Evolutionary conservation across 805 yeast genomes (phyloP), one percentile per base, ranked within the genome.

Genomic region (Candida pseudofarinosa): DNA sequence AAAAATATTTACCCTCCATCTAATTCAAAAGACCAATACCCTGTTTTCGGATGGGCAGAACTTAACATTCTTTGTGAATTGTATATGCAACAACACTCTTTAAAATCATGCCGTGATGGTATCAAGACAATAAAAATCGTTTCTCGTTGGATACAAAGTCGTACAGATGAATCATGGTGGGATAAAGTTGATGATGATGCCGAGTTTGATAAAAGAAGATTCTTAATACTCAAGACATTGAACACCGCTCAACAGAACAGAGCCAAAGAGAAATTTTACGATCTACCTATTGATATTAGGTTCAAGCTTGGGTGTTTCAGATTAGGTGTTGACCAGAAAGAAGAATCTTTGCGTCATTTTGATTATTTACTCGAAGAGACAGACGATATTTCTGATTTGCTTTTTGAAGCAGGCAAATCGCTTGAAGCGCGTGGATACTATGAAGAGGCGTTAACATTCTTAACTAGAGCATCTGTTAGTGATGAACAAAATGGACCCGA

Each of bases 241-340:
- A 71, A 52, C 54, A 34, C 35, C 20, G 16, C 45, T 30, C 39
- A 39, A 39, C 42, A 48, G 31, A 49, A 44, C 4, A 38, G 42
- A 5, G 55, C 59, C 12, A 46, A 44, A 46, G 44, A 45, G 26
- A 56, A 54, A 35, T 47, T 44, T 13, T 79, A 63, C 50, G 61
- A 73, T 6, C 62, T 93, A 16, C 98, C 98, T 1, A 80, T 90
- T 37, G 98, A 91, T 65, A 86, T 93, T 19, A 65, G 98, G 42
- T 82, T 81, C 23, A 87, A 93, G 60, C 59, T 93, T 18, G 95
- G 96, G 0, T 61, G 81, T 8, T 71, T 87, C 38, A 73, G 99
- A 45, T 64, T 93, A 26, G 79, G 81, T 42, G 63, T 79, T 31
- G 81, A 79, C 40, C 73, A 83, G 35, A 67, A 73, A 19, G 76